A percentile compares a stretch with the other conserved stretches of the same genome.
Evolutionary conservation across 176 grass and related monocot genomes (phyloP).

Genomic region (Oryza meyeriana): DNA sequence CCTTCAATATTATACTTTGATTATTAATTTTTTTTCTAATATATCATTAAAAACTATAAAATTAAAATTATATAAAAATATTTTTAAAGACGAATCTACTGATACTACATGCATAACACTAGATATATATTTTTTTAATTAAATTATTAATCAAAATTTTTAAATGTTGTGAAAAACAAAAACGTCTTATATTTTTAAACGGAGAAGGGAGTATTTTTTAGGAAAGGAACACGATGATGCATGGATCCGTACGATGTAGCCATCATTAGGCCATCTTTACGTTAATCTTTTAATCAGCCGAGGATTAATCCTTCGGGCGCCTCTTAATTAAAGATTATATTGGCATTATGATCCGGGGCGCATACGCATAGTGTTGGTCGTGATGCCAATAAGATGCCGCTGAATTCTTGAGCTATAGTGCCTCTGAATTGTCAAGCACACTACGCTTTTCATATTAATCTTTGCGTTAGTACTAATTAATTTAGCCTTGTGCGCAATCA

Average conservation of each 20-base stretch:
- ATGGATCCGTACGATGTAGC: slow-evolving; percentile 51
- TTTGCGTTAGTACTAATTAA: not conserved
- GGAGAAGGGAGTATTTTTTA: no score
- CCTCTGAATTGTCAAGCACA: slow-evolving; percentile 35
- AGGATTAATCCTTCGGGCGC: slow-evolving; percentile 37
- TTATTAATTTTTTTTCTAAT: no score
- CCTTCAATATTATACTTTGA: no score
- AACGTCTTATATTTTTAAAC: no score
- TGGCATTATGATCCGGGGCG: not conserved
- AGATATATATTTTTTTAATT: no score
- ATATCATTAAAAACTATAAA: no score
- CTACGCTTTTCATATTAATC: slow-evolving; percentile 9
- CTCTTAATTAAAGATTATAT: slow-evolving; percentile 24
- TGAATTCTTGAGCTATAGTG: not conserved
- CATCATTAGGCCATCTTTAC: slow-evolving; percentile 42
- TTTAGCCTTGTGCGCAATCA: slow-evolving; percentile 20
- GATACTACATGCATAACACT: no score
- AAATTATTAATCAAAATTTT: no score
- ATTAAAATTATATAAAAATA: no score
- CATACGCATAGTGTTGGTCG: slow-evolving; percentile 18
- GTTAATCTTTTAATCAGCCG: slow-evolving; percentile 44
- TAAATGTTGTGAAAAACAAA: no score
- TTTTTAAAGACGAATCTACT: no score
- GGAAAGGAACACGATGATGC: slow-evolving; percentile 18
- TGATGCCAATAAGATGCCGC: slow-evolving; percentile 55